These are phyloP conservation scores for Capsicum pubescens DNA, from an alignment of 257 asterid species.

Conservation along the genomic window DNA sequence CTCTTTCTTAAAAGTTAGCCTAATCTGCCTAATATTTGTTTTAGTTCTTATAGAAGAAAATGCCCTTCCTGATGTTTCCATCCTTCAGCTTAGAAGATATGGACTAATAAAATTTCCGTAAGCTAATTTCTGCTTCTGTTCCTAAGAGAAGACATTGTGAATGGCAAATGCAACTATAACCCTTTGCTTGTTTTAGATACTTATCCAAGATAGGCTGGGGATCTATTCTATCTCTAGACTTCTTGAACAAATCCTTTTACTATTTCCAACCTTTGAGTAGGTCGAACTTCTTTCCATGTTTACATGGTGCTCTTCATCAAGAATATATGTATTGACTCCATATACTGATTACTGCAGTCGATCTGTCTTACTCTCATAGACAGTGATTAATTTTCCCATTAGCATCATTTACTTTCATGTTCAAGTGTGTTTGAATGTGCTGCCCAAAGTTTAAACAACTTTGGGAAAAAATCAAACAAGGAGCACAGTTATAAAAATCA, in stretches of 20 bases:
- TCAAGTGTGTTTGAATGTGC: not conserved
- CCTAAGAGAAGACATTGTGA: conserved; percentile 3
- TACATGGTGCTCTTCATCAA: conserved; percentile 1
- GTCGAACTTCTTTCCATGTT: not conserved
- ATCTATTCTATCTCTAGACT: not conserved
- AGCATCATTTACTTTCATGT: conserved; percentile 9
- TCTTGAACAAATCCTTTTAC: not conserved
- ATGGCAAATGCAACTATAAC: not conserved
- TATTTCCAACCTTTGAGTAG: not conserved
- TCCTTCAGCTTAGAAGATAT: conserved; percentile 21
- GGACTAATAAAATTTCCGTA: not conserved
- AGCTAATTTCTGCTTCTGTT: not conserved
- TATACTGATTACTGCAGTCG: not conserved
- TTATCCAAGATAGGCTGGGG: not conserved
- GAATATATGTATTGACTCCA: not conserved
- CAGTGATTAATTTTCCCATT: conserved; percentile 6
- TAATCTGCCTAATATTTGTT: not conserved
- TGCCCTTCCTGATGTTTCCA: not conserved
- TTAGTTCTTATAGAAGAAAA: conserved; percentile 4
- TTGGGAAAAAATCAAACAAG: not conserved
- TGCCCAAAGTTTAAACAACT: not conserved
- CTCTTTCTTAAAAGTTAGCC: not conserved
- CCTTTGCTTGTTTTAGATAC: not conserved
- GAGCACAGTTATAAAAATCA: not conserved
- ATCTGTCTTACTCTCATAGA: not conserved